phyloP scores from a whole-genome alignment of 2,329 filamentous ascomycete species.

The Chaetomiaceae sp. region DNA sequence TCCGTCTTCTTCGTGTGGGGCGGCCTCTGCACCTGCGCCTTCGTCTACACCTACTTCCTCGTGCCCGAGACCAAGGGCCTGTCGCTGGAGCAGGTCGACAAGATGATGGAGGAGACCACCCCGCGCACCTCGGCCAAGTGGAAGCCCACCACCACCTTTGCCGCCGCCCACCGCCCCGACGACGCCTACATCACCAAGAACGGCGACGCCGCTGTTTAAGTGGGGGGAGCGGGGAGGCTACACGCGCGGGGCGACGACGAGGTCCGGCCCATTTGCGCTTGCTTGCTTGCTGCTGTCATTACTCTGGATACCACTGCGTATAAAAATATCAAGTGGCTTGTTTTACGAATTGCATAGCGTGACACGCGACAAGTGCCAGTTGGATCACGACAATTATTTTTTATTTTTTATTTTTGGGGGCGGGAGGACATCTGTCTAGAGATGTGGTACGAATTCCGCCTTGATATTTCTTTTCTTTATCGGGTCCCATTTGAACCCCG shows the following conservation, averaged over 20 bases:
- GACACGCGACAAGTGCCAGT: conserved; percentile 2
- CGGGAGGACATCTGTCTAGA: conserved; percentile 3
- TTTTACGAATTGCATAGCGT: conserved; percentile 7
- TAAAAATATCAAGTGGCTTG: neutral
- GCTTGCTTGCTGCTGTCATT: neutral
- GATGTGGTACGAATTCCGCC: conserved; percentile 5
- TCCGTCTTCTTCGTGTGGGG: conserved; percentile 76
- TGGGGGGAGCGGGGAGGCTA: too few relatives aligned
- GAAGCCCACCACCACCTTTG: conserved; percentile 67
- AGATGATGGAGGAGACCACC: conserved; percentile 83
- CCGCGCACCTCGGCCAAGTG: conserved; percentile 73
- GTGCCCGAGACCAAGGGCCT: conserved; percentile 72
- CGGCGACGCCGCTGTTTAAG: conserved; percentile 10
- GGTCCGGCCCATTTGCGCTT: neutral
- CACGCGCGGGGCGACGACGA: too few relatives aligned
- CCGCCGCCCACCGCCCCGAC: conserved; percentile 30
- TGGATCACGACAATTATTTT: conserved; percentile 1
- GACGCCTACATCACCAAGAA: conserved; percentile 13
- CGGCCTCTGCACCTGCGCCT: conserved; percentile 54
- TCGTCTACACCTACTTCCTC: conserved; percentile 67
- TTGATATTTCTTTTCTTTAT: neutral
- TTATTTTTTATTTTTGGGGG: neutral
- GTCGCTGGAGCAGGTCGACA: conserved; percentile 74
- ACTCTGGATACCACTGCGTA: neutral
- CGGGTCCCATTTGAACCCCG: neutral